Evolutionary conservation across 176 grass and related monocot genomes (phyloP).

Genomic region (Triticum dicoccoides): DNA sequence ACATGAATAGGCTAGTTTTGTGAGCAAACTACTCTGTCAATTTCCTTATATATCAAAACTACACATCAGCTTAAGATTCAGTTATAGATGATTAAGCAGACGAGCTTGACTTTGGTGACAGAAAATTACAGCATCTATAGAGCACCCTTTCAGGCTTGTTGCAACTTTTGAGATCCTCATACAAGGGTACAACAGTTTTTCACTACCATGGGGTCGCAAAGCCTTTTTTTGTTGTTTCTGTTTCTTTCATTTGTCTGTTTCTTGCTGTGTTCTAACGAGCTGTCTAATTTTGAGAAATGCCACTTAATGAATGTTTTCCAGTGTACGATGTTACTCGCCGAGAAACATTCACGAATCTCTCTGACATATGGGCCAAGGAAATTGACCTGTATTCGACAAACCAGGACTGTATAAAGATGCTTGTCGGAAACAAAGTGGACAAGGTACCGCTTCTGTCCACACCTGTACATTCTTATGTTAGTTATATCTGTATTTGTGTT

Average conservation of each 20-base stretch:
- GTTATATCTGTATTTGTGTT: too few relatives aligned
- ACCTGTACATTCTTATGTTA: neutral
- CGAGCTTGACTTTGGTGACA: too few relatives aligned
- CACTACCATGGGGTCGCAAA: too few relatives aligned
- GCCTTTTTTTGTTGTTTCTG: neutral
- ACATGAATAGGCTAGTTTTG: too few relatives aligned
- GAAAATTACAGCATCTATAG: too few relatives aligned
- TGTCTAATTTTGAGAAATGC: neutral
- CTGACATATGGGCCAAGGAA: slow-evolving; percentile 97
- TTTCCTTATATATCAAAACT: too few relatives aligned
- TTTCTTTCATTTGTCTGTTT: neutral
- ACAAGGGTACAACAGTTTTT: too few relatives aligned
- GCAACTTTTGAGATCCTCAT: too few relatives aligned
- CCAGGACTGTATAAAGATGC: slow-evolving; percentile 99
- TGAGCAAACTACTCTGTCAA: too few relatives aligned
- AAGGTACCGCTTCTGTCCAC: slow-evolving; percentile 48
- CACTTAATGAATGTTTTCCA: slow-evolving; percentile 27
- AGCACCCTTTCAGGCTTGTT: too few relatives aligned
- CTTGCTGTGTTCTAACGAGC: neutral
- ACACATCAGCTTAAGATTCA: too few relatives aligned
- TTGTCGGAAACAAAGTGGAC: slow-evolving; percentile 98
- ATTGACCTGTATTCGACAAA: slow-evolving; percentile 99
- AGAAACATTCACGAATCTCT: slow-evolving; percentile 91
- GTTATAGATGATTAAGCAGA: too few relatives aligned
- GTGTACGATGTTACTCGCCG: slow-evolving; percentile 88